Evolutionary conservation across 345 rosid genomes (phyloP), one percentile per base, ranked within the genome.

Genomic region (Hypericum androsaemum): DNA sequence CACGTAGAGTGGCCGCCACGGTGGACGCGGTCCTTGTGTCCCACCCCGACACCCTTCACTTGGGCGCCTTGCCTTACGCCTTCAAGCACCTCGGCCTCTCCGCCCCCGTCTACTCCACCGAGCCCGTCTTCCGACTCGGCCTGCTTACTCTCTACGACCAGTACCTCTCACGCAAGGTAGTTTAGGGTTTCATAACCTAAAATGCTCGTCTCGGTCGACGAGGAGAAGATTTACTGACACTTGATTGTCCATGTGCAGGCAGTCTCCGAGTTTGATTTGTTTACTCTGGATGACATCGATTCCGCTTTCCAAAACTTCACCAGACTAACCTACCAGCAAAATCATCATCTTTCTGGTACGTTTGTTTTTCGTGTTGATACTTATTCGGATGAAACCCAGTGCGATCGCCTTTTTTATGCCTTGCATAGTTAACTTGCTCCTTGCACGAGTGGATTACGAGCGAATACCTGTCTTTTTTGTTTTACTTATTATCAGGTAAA

Each of bases 61-160:
- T 92, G 7, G 98, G 96, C 7, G 98, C 96, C 47, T 80, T 92
- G 57, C 95, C 98, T 15, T 92, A 85, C 60, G 98, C 98, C 22
- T 71, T 88, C 83, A 81, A 83, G 57, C 88, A 85, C 42, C 72
- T 82, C 47, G 90, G 96, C 46, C 89, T 92, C 56, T 78, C 88
- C 2, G 95, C 96, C 65, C 86, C 95, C 0, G 78, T 88, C 63
- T 92, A 66, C 59, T 81, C 89, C 4, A 88, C 96, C 6, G 96
- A 88, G 56, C 98, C 98, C 10, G 90, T 88, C 40, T 63, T 54
- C 35, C 65, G 96, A 67, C 64, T 88, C 50, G 98, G 98, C 48
- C 85, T 88, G 0, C 88, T 92, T 60, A 88, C 98, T 11, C 83
- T 92, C 96, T 92, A 92, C 46, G 96, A 88, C 58, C 98, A 92